Percentiles rank a stretch among this genome's conserved stretches.
Conservation (phyloP, 2,329 filamentous ascomycete species). For the Aspergillus proliferans region DNA sequence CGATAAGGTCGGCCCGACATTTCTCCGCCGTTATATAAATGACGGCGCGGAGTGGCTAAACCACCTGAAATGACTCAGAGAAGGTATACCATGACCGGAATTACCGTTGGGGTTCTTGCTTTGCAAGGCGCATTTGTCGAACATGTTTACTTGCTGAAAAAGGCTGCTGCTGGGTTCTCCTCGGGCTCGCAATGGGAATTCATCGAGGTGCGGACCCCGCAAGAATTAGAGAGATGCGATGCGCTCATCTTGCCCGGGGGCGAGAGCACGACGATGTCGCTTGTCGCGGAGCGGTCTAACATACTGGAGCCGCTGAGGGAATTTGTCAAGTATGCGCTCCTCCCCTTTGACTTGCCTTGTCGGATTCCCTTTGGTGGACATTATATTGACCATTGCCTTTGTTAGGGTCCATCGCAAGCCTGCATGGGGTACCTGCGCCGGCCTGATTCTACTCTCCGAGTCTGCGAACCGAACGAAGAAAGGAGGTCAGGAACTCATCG, state of each 20-base stretch:
- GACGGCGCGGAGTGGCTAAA: slow-evolving; percentile 1
- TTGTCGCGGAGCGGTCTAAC: slow-evolving; percentile 75
- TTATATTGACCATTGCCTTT: slow-evolving; percentile 10
- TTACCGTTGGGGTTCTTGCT: slow-evolving; percentile 60
- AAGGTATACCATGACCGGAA: slow-evolving; percentile 20
- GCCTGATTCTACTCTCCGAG: slow-evolving; percentile 83
- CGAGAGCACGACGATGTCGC: slow-evolving; percentile 87
- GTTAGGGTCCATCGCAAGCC: slow-evolving; percentile 66
- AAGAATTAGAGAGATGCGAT: slow-evolving; percentile 66
- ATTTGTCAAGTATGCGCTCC: slow-evolving; percentile 72
- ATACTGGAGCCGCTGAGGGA: slow-evolving; percentile 76
- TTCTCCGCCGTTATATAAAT: slow-evolving; percentile 8
- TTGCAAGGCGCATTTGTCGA: slow-evolving; percentile 92
- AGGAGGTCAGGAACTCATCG: slow-evolving; percentile 87
- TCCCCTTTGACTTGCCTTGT: neutral
- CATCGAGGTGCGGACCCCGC: slow-evolving; percentile 70
- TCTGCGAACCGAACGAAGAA: slow-evolving; percentile 82
- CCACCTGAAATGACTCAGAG: slow-evolving; percentile 7
- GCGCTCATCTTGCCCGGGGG: slow-evolving; percentile 87
- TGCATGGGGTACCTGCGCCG: slow-evolving; percentile 94
- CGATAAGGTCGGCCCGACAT: slow-evolving; percentile 13
- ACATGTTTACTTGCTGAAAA: slow-evolving; percentile 69
- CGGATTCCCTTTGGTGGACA: neutral
- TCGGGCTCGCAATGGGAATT: slow-evolving; percentile 50
- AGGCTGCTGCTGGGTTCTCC: slow-evolving; percentile 54